Percentiles rank a stretch among this genome's conserved stretches.
Conservation (phyloP, 1,139 yeast species). For the Arxiozyma telluris region DNA sequence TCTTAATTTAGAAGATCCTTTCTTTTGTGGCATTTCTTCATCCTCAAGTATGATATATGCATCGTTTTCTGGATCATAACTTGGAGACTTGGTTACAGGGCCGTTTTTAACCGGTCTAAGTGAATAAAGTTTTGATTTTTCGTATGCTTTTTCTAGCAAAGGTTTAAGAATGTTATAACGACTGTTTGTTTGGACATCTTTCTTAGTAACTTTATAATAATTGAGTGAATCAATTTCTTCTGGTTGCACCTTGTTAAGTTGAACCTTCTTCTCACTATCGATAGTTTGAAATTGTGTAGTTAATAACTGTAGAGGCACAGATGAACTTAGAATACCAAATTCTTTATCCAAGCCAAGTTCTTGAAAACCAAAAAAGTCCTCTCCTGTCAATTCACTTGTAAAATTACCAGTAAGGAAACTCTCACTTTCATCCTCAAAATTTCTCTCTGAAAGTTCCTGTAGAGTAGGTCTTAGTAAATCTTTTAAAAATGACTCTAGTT, state of each 20-base stretch:
- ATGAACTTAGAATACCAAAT: conserved; percentile 72
- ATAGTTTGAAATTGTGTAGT: conserved; percentile 59
- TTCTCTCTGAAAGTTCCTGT: conserved; percentile 63
- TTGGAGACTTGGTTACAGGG: conserved; percentile 35
- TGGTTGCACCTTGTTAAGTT: conserved; percentile 44
- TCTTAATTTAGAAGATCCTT: conserved; percentile 70
- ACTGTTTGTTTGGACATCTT: conserved; percentile 49
- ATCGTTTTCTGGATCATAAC: conserved; percentile 36
- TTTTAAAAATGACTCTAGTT: conserved; percentile 65
- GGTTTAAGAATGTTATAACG: conserved; percentile 40
- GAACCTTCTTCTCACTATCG: conserved; percentile 40
- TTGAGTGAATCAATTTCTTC: conserved; percentile 53
- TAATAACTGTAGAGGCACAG: conserved; percentile 81
- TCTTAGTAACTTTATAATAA: conserved; percentile 41
- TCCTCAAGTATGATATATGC: conserved; percentile 53
- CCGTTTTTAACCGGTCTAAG: conserved; percentile 29
- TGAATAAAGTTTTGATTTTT: conserved; percentile 40
- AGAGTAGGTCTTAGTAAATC: conserved; percentile 79
- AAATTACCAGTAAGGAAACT: conserved; percentile 93
- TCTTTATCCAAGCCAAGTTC: conserved; percentile 92
- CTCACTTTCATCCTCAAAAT: conserved; percentile 83
- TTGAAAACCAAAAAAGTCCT: conserved; percentile 93
- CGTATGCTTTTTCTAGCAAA: conserved; percentile 44
- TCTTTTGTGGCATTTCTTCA: conserved; percentile 66
- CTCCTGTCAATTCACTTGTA: conserved; percentile 76